Evolutionary conservation across 1,139 yeast species (phyloP), one percentile per base, ranked within the genome.

Genomic region (Yamadazyma kanchanaburiensis): DNA sequence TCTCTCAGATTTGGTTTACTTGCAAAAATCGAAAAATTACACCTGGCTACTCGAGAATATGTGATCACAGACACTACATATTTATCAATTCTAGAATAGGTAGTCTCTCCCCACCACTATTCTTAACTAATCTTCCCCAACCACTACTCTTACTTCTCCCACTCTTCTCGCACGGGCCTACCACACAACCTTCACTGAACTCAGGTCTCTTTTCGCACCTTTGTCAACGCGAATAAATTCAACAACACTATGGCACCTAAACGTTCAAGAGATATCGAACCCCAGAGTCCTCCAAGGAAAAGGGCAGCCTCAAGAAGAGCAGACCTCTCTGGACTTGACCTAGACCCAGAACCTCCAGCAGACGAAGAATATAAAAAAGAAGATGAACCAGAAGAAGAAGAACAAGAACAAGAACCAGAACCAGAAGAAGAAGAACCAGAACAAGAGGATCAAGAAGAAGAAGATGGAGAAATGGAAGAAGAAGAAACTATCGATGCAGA

Each of bases 271-370:
- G 24, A 26, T n/a, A 11, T 19, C 12, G 21, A 35, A 6, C 35
- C 43, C 5, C 28, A n/a, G 4, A 27, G 24, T 12, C 30, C 41
- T 2, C 37, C 37, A 6, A 20, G 32, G 9, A 38, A 26, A 20
- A 26, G 46, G 12, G 31, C 39, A n/a, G 33, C 40, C 9, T 18
- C 37, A 4, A 28, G 40, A n/a, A 31, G 43, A 15, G 28, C 48
- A 5, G 48, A 51, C 30, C 46, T 57, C 21, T 49, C 62, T 3
- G 64, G 61, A 3, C 41, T 57, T 38, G 65, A 57, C 33, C 35
- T 53, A 15, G 55, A 43, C 23, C 49, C 53, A 5, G 58, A 53
- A 6, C 48, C 21, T 25, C 24, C 42, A 10, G 53, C 38, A 6
- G 56, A 50, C 12, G 59, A 46, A 25, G 51, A 45, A 15, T 49